Conservation (phyloP, 1,284 basidiomycete genomes). For the Agaricales sp. region DNA sequence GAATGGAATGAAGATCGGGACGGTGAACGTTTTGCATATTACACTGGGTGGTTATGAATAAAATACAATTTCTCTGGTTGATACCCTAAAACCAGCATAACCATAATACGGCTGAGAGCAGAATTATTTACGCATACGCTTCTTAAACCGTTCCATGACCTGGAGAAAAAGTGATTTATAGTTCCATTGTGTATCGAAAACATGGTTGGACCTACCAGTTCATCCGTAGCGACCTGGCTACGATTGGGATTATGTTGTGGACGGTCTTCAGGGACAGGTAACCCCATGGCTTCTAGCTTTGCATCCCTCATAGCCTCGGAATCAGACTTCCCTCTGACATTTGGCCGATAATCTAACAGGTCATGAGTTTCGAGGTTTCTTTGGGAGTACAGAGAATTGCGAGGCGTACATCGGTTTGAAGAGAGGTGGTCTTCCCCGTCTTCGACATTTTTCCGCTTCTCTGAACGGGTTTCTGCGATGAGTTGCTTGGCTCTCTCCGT, state of each 20-base stretch:
- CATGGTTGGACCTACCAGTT: constrained; percentile 47
- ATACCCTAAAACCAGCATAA: no score
- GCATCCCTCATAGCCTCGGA: constrained; percentile 80
- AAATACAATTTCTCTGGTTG: no score
- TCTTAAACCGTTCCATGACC: constrained; percentile 86
- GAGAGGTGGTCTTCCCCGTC: constrained; percentile 70
- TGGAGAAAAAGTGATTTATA: constrained; percentile 18
- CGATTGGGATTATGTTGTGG: constrained; percentile 41
- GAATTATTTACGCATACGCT: constrained; percentile 66
- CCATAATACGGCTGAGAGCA: no score
- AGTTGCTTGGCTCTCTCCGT: constrained; percentile 91
- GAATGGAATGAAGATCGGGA: no score
- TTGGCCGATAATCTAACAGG: constrained; percentile 63
- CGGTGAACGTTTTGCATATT: no score
- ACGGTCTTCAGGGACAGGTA: constrained; percentile 49
- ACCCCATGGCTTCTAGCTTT: constrained; percentile 71
- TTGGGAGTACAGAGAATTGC: not conserved
- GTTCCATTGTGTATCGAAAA: constrained; percentile 1
- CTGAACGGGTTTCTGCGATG: constrained; percentile 66
- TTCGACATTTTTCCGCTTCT: constrained; percentile 39
- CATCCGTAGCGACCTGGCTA: constrained; percentile 83
- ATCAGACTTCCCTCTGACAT: constrained; percentile 71
- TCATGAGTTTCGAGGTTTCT: not conserved
- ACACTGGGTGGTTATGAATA: no score
- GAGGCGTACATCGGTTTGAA: constrained; percentile 71